These are phyloP conservation scores for Hordeum vulgare DNA, from an alignment of 176 grass and related monocot species.

Conservation along the genomic window DNA sequence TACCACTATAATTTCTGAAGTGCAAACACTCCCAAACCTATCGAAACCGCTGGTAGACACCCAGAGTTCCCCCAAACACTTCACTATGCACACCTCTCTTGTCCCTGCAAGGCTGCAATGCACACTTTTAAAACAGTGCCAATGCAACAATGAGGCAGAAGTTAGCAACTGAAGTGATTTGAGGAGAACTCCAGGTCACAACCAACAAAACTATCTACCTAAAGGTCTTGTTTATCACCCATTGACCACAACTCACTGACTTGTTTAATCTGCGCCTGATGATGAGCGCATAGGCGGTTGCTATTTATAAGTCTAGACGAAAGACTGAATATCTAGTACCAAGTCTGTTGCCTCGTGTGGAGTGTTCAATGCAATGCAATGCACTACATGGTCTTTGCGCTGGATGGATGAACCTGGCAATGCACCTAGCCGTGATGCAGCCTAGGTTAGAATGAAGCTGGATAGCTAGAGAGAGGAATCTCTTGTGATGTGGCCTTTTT, in stretches of 20 bases:
- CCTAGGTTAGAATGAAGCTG: slow-evolving; percentile 35
- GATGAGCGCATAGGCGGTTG: slow-evolving; percentile 21
- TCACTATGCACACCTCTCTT: not conserved
- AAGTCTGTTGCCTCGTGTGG: not conserved
- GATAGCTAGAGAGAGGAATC: slow-evolving; percentile 17
- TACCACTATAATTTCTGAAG: not conserved
- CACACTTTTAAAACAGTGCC: not conserved
- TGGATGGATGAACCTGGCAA: not conserved
- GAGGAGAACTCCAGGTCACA: slow-evolving; percentile 28
- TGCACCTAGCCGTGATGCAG: slow-evolving; percentile 50
- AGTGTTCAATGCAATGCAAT: not conserved
- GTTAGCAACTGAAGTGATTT: slow-evolving; percentile 28
- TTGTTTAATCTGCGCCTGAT: slow-evolving; percentile 32
- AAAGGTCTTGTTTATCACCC: not conserved
- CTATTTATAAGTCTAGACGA: slow-evolving; percentile 54
- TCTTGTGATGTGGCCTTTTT: not conserved
- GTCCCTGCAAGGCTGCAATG: not conserved
- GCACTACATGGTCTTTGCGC: not conserved
- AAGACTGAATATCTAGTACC: not conserved
- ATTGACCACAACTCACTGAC: not conserved
- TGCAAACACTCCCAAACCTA: not conserved
- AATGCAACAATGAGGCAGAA: not conserved
- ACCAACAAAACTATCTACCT: slow-evolving; percentile 23
- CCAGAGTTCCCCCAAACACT: not conserved
- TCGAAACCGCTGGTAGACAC: not conserved